A percentile compares a stretch with the other conserved stretches of the same genome.
phyloP scores from a whole-genome alignment of 768 basidiomycete genomes.

The Boletus fagicola region DNA sequence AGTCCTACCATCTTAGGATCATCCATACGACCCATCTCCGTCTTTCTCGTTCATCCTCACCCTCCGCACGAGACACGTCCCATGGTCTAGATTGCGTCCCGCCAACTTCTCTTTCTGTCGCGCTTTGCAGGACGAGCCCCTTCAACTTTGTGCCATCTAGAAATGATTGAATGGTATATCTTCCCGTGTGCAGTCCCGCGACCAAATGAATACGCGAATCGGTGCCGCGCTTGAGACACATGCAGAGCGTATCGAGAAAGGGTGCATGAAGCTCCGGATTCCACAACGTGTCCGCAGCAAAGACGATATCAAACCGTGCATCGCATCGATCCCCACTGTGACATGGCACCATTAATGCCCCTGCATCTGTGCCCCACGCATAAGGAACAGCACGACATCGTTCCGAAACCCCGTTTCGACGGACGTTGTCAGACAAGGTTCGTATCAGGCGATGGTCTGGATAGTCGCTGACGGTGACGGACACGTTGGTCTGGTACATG shows the following conservation, averaged over 20 bases:
- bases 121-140: slow-evolving; percentile 47
- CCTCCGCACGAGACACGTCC: slow-evolving; percentile 48
- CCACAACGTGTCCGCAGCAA: slow-evolving; percentile 81
- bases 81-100: slow-evolving; percentile 45
- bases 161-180: slow-evolving; percentile 68
- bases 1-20: slow-evolving; percentile 45
- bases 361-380: slow-evolving; percentile 60
- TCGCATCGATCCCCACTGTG: slow-evolving; percentile 17
- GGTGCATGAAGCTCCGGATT: slow-evolving; percentile 57
- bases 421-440: slow-evolving; percentile 57
- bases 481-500: slow-evolving; percentile 34
- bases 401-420: slow-evolving; percentile 44
- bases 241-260: slow-evolving; percentile 52
- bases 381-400: slow-evolving; percentile 56
- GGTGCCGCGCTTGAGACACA: slow-evolving; percentile 43
- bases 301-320: slow-evolving; percentile 55
- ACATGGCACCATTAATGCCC: slow-evolving; percentile 15
- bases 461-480: slow-evolving; percentile 65
- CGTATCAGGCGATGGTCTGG: slow-evolving; percentile 62
- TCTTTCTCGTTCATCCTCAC: slow-evolving; percentile 65
- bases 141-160: slow-evolving; percentile 32
- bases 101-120: slow-evolving; percentile 47
- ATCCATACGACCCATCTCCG: slow-evolving; percentile 75
- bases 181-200: slow-evolving; percentile 73
- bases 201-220: slow-evolving; percentile 61